Conservation (phyloP, 2,329 filamentous ascomycete species). For the Teratosphaeria epicoccoides region DNA sequence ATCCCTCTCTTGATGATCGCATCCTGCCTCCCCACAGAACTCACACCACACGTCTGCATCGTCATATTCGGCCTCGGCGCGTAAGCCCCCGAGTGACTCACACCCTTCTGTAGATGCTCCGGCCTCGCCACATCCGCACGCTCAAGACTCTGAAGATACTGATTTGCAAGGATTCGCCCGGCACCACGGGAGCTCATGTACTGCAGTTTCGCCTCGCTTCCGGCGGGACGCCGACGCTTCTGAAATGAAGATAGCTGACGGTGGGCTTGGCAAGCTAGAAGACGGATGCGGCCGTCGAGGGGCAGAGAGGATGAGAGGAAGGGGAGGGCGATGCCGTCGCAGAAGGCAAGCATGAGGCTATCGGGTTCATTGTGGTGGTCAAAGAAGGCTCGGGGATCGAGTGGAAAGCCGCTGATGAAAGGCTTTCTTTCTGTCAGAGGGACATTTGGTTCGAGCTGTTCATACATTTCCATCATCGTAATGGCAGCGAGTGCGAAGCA, state of each 20-base stretch:
- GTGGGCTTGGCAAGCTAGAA: slow-evolving; percentile 33
- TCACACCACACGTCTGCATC: slow-evolving; percentile 36
- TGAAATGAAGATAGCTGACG: slow-evolving; percentile 35
- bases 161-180: slow-evolving; percentile 32
- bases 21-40: slow-evolving; percentile 31
- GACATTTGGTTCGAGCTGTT: slow-evolving; percentile 22
- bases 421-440: slow-evolving; percentile 22
- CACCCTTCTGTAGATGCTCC: slow-evolving; percentile 12
- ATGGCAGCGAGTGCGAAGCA: slow-evolving; percentile 37
- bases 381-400: slow-evolving; percentile 37
- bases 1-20: slow-evolving; percentile 22
- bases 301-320: slow-evolving; percentile 29
- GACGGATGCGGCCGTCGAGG: slow-evolving; percentile 28
- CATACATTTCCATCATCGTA: slow-evolving; percentile 37
- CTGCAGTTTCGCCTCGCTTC: slow-evolving; percentile 12
- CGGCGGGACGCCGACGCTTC: slow-evolving; percentile 25
- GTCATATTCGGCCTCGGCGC: slow-evolving; percentile 21
- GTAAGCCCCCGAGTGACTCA: slow-evolving; percentile 31
- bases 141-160: slow-evolving; percentile 34
- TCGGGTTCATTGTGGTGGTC: slow-evolving; percentile 29
- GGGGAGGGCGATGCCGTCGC: slow-evolving; percentile 36
- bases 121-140: slow-evolving; percentile 28
- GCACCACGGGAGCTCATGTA: slow-evolving; percentile 29
- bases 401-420: slow-evolving; percentile 37
- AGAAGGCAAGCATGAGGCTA: slow-evolving; percentile 39